A percentile compares a stretch with the other conserved stretches of the same genome.
These are phyloP conservation scores for Amniculicola lignicola DNA, from an alignment of 495 filamentous ascomycete genomes.

Conservation along the genomic window DNA sequence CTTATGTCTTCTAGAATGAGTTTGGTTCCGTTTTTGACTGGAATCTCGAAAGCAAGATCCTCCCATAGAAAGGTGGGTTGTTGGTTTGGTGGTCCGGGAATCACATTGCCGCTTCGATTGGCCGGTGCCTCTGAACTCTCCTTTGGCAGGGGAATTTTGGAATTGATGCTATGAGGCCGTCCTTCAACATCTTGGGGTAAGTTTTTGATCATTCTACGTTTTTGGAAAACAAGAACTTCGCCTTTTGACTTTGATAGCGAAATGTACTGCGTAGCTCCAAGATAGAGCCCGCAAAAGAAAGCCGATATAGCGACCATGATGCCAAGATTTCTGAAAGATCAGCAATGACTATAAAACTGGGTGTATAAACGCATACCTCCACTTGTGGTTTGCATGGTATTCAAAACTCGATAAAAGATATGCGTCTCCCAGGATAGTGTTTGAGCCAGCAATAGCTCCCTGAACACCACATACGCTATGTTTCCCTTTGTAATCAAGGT, in stretches of 20 bases:
- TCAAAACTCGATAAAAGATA: conserved; percentile 7
- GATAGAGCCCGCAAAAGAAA: conserved; percentile 39
- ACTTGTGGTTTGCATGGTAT: conserved; percentile 7
- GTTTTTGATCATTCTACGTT: conserved; percentile 48
- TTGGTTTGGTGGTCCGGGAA: background rate
- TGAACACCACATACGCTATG: conserved; percentile 7
- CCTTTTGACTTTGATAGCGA: conserved; percentile 52
- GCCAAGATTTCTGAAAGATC: conserved; percentile 16
- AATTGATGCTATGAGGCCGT: background rate
- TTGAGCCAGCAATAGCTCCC: conserved; percentile 2
- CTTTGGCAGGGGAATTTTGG: background rate
- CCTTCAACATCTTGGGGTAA: background rate
- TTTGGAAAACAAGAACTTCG: conserved; percentile 54
- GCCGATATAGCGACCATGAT: conserved; percentile 21
- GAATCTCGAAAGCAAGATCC: conserved; percentile 19
- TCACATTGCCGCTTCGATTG: too few relatives aligned
- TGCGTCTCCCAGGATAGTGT: conserved; percentile 9
- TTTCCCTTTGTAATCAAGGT: background rate
- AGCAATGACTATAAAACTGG: background rate
- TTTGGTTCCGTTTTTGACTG: conserved; percentile 4
- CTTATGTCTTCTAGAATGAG: conserved; percentile 23
- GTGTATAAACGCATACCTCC: conserved; percentile 3
- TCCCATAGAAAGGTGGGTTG: conserved; percentile 24
- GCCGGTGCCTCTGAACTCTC: background rate
- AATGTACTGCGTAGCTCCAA: conserved; percentile 49